A percentile compares a stretch with the other conserved stretches of the same genome.
phyloP scores from a whole-genome alignment of 2,329 filamentous ascomycete genomes.

The Neonectria hederae region DNA sequence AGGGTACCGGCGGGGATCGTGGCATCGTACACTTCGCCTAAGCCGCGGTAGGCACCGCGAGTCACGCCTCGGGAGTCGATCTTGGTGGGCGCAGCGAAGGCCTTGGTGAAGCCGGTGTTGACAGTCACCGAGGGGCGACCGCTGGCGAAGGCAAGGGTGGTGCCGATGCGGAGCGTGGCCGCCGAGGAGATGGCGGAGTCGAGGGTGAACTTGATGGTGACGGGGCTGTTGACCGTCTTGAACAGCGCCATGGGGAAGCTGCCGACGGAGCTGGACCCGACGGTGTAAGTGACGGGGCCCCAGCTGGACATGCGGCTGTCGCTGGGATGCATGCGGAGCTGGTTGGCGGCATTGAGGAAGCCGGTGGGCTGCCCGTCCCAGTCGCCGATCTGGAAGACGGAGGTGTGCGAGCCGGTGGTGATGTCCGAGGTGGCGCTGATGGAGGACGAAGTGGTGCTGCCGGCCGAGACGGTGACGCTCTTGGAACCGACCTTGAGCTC shows the following conservation, averaged over 20 bases:
- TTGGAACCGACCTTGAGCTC: constrained; percentile 64
- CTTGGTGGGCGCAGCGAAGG: constrained; percentile 63
- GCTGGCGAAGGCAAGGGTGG: constrained; percentile 69
- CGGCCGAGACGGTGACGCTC: constrained; percentile 60
- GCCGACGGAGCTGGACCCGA: constrained; percentile 61
- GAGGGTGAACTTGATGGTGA: constrained; percentile 69
- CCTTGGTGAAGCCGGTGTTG: constrained; percentile 61
- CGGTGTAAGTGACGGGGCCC: constrained; percentile 68
- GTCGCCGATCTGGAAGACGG: constrained; percentile 71
- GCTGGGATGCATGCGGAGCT: constrained; percentile 74
- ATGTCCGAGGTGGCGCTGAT: constrained; percentile 60
- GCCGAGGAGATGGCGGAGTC: constrained; percentile 57
- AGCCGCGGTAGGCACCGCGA: constrained; percentile 70
- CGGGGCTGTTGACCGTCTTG: constrained; percentile 66
- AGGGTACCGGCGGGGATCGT: constrained; percentile 68
- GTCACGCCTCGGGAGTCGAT: constrained; percentile 73
- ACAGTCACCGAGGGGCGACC: constrained; percentile 66
- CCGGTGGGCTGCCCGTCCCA: constrained; percentile 72
- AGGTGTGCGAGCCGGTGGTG: constrained; percentile 56
- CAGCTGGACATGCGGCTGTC: constrained; percentile 71
- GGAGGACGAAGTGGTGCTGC: constrained; percentile 57
- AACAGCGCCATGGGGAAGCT: constrained; percentile 75
- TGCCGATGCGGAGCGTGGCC: constrained; percentile 71
- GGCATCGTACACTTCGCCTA: constrained; percentile 71
- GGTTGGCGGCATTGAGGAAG: constrained; percentile 73